Evolutionary conservation across 169 alveolate genomes (phyloP), one percentile per base, ranked within the genome.

Genomic region (Cryptosporidium andersoni): DNA sequence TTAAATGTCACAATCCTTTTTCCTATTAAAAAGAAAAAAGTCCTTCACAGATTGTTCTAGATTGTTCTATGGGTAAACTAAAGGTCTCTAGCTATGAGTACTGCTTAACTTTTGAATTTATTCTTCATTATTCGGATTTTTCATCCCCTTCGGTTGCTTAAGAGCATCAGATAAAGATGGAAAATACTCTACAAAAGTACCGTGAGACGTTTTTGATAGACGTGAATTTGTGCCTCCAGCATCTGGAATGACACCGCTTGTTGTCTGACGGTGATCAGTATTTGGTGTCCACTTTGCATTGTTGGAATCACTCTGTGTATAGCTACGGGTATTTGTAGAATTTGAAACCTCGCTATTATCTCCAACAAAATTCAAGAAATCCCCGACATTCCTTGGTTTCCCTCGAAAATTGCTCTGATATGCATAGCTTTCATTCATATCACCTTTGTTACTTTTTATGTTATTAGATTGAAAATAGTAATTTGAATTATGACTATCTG

Each of bases 131-230:
- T 14, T 14, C 14, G 14, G 51, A 67, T 5, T 40, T 14, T 8
- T 8, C 49, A 11, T 55, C 40, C 56, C 34, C 51, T 25, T 51
- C 51, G 16, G n/a, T n/a, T 55, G 82, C 55, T 16, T 53, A 34
- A 67, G 37, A 4, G 82, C 65, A n/a, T 67, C 82, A 3, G 66
- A 67, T 9, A 67, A 37, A 2, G 66, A 53, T 3, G 82, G 82
- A 11, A 66, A 66, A 39, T 67, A 39, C 11, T 67, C 63, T 16
- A 37, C 63, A 53, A 9, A 9, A 49, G 56, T 37, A 16, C 63
- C 34, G 14, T 53, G 25, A 25, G 25, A 25, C 25, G 25, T 25
- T 25, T 25, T 25, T 25, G 25, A 25, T 25, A 25, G 25, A 0
- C 25, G 25, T 25, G 25, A 25, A 25, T 25, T 25, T 25, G 25